A percentile compares a stretch with the other conserved stretches of the same genome.
Conservation (phyloP, 179 eudicot genomes). For the Vitellaria paradoxa region DNA sequence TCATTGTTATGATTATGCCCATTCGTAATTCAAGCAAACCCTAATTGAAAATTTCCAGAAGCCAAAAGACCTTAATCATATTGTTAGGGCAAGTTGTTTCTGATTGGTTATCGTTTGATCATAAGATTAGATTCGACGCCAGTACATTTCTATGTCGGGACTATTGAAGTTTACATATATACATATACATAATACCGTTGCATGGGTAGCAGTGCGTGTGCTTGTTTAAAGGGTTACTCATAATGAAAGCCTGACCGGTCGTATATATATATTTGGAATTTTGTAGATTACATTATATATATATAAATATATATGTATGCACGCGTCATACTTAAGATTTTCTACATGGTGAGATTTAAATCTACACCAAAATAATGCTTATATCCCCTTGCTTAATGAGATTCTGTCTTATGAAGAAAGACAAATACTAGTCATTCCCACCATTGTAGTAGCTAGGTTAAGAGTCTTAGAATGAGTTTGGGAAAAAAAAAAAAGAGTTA, state of each 20-base stretch:
- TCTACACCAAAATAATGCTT: too few species aligned
- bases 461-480: too few species aligned
- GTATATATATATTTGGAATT: too few species aligned
- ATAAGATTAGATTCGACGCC: constrained; percentile 9
- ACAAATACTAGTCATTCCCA: too few species aligned
- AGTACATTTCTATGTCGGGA: neutral
- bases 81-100: neutral
- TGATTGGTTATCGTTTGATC: neutral
- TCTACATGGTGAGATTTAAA: too few species aligned
- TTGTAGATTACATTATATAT: too few species aligned
- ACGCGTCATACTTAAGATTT: too few species aligned
- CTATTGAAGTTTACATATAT: neutral
- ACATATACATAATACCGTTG: neutral
- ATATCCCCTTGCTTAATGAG: too few species aligned
- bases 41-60: constrained; percentile 4
- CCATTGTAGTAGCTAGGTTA: too few species aligned
- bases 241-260: neutral
- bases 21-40: neutral
- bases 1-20: constrained; percentile 14
- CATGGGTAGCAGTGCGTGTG: neutral
- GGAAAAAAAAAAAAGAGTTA: too few species aligned
- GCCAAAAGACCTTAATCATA: constrained; percentile 8
- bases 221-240: neutral
- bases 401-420: too few species aligned
- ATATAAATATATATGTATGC: too few species aligned